Evolutionary conservation across 306 rosid species (phyloP).

Genomic region (Castanea mollissima): DNA sequence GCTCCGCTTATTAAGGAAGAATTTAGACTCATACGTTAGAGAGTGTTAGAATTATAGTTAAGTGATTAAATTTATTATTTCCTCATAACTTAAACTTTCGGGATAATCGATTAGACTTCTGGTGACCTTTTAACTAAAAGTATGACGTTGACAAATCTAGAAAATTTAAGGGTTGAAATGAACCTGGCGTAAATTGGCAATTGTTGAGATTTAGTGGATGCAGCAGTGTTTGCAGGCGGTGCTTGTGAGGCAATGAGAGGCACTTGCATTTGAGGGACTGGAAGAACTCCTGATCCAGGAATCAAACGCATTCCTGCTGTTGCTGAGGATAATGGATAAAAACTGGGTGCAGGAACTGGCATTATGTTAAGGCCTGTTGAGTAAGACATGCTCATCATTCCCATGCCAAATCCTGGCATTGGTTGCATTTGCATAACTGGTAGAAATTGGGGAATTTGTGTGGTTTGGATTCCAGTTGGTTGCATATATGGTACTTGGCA

Average conservation of each 20-base stretch:
- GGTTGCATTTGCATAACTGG: neutral
- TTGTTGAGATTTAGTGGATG: neutral
- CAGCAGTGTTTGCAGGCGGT: neutral
- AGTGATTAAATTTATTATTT: too few species aligned
- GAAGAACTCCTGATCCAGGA: neutral
- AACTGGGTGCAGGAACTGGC: neutral
- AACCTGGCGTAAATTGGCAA: neutral
- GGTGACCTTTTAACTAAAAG: neutral
- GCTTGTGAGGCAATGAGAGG: neutral
- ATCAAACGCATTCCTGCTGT: neutral
- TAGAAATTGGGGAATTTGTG: neutral
- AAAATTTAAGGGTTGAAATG: neutral
- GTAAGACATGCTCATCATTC: neutral
- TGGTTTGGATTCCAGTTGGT: neutral
- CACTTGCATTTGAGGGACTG: neutral
- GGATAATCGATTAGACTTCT: neutral
- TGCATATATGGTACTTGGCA: neutral
- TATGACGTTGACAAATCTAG: neutral
- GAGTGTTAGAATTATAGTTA: too few species aligned
- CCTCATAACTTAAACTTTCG: too few species aligned
- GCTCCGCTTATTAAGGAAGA: too few species aligned
- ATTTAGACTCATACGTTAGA: too few species aligned
- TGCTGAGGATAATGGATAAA: neutral
- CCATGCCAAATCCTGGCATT: slow-evolving; percentile 13
- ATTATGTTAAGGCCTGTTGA: neutral